Percentiles rank a stretch among this genome's conserved stretches.
phyloP scores from a whole-genome alignment of 495 filamentous ascomycete species.

The Cetradonia linearis region DNA sequence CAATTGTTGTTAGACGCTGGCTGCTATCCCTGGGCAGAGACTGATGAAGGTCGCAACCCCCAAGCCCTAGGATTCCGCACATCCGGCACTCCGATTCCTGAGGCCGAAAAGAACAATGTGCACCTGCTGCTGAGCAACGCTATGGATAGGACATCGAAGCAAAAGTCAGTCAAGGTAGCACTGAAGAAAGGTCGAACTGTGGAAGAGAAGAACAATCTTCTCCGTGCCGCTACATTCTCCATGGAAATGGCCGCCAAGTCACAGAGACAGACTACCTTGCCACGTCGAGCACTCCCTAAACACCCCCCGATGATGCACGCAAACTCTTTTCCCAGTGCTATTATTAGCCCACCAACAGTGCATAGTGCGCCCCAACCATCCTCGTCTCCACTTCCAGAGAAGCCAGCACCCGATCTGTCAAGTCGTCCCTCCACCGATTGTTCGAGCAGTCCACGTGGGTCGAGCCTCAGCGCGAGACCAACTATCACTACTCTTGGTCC shows the following conservation, averaged over 20 bases:
- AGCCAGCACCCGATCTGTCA: background rate
- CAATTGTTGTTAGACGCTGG: background rate
- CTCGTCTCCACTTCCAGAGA: background rate
- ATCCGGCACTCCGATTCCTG: background rate
- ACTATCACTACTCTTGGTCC: background rate
- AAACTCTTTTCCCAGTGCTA: background rate
- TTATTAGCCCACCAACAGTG: background rate
- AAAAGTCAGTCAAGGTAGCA: conserved; percentile 3
- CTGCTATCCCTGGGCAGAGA: conserved; percentile 8
- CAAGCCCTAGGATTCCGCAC: conserved; percentile 4
- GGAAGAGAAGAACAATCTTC: conserved; percentile 7
- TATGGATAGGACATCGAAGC: conserved; percentile 8
- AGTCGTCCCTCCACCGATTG: background rate
- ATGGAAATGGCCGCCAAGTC: conserved; percentile 7
- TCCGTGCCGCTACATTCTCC: conserved; percentile 6
- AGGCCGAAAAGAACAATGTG: conserved; percentile 1
- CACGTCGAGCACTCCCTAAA: background rate
- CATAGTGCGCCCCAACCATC: background rate
- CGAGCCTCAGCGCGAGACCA: background rate
- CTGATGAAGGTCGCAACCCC: conserved; percentile 8
- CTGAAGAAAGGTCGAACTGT: conserved; percentile 9
- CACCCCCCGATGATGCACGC: background rate
- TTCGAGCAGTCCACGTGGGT: background rate
- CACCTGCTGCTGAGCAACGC: background rate
- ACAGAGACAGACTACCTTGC: background rate